phyloP scores from a whole-genome alignment of 129 eudicot genomes.

The Artemisia argyi region DNA sequence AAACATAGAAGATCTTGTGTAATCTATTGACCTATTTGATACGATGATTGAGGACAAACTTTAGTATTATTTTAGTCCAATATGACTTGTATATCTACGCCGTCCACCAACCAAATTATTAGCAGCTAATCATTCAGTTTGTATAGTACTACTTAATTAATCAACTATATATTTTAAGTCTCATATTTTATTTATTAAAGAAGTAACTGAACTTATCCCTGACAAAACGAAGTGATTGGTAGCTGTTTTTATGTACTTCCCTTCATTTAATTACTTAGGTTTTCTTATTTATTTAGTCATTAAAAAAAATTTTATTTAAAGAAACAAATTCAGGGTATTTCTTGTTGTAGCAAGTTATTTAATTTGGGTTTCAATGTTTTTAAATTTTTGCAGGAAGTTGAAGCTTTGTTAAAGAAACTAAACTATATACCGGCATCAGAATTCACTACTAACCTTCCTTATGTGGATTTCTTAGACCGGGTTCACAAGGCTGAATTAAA shows the following conservation, averaged over 20 bases:
- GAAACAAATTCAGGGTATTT: conserved; percentile 13
- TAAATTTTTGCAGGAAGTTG: conserved; percentile 57
- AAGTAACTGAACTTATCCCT: conserved; percentile 44
- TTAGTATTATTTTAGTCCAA: conserved; percentile 29
- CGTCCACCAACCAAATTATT: conserved; percentile 67
- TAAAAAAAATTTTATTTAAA: background rate
- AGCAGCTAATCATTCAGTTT: conserved; percentile 46
- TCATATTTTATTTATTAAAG: conserved; percentile 15
- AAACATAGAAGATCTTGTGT: conserved; percentile 64
- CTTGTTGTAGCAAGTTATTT: conserved; percentile 6
- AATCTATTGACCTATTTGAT: conserved; percentile 49
- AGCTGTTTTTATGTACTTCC: conserved; percentile 41
- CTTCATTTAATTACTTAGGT: conserved; percentile 12
- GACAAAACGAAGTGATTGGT: conserved; percentile 44
- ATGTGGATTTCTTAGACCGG: conserved; percentile 87
- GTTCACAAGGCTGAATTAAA: conserved; percentile 91
- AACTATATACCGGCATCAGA: conserved; percentile 65
- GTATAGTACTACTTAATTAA: conserved; percentile 2
- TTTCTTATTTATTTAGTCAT: background rate
- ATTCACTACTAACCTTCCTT: conserved; percentile 77
- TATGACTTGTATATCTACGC: conserved; percentile 41
- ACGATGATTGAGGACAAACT: conserved; percentile 36
- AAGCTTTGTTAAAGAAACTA: conserved; percentile 50
- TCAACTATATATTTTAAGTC: background rate
- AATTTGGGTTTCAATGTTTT: background rate